These are phyloP conservation scores for Diaporthe velutina DNA, from an alignment of 2,329 filamentous ascomycete species.

Conservation along the genomic window DNA sequence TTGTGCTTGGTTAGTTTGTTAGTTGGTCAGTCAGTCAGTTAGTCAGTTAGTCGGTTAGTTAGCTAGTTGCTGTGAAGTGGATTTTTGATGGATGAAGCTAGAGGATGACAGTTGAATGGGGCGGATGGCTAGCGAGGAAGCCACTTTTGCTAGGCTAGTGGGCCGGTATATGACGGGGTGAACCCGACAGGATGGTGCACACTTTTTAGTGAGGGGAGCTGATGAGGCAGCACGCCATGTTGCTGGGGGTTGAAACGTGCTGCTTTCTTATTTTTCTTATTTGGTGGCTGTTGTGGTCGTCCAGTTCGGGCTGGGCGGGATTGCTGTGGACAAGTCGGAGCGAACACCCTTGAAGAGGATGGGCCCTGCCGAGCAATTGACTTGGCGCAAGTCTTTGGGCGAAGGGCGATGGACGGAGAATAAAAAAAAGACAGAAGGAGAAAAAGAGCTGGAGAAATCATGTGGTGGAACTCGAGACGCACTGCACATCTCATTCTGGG, in stretches of 20 bases:
- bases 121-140: neutral
- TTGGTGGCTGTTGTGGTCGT: neutral
- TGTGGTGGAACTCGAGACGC: slow-evolving; percentile 15
- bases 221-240: neutral
- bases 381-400: slow-evolving; percentile 16
- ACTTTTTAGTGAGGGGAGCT: neutral
- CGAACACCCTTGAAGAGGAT: neutral
- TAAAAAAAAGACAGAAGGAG: neutral
- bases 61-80: neutral
- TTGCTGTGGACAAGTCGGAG: slow-evolving; percentile 1
- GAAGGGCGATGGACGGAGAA: neutral
- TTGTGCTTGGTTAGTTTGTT: neutral
- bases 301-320: slow-evolving; percentile 17
- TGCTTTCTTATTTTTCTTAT: neutral
- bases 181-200: slow-evolving; percentile 11
- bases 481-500: neutral
- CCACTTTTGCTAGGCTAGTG: neutral
- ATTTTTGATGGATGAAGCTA: neutral
- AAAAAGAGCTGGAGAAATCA: neutral
- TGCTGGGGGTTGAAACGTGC: neutral
- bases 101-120: neutral
- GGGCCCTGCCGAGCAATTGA: slow-evolving; percentile 1
- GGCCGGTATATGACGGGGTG: neutral
- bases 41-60: neutral
- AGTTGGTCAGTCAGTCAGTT: neutral